phyloP scores from a whole-genome alignment of 345 rosid species.

The Sonneratia alba region DNA sequence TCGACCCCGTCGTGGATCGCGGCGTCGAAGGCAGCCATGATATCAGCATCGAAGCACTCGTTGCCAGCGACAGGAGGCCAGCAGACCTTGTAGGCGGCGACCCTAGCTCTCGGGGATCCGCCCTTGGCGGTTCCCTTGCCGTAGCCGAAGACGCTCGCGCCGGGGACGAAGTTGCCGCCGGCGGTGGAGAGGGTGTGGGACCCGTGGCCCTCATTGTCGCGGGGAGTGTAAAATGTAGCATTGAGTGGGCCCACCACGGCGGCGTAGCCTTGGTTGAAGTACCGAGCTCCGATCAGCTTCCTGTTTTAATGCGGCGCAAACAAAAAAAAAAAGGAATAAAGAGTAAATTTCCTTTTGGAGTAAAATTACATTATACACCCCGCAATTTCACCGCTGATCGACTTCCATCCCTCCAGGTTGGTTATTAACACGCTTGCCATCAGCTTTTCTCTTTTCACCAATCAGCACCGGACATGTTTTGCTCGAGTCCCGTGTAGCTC shows the following conservation, averaged over 20 bases:
- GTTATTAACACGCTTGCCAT: not conserved
- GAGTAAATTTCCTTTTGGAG: not conserved
- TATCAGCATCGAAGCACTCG: slow-evolving; percentile 68
- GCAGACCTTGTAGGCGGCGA: slow-evolving; percentile 86
- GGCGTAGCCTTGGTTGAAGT: slow-evolving; percentile 43
- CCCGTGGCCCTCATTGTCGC: slow-evolving; percentile 78
- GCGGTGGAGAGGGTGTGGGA: slow-evolving; percentile 89
- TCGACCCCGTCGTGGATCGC: slow-evolving; percentile 81
- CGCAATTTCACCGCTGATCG: not conserved
- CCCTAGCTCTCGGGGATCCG: slow-evolving; percentile 72
- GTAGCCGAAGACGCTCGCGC: slow-evolving; percentile 42
- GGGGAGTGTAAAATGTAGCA: slow-evolving; percentile 44
- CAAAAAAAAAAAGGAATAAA: not conserved
- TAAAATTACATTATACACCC: not conserved
- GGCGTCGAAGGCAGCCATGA: slow-evolving; percentile 54
- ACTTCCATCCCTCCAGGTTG: too few species aligned
- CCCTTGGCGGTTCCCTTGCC: slow-evolving; percentile 72
- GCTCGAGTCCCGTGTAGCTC: not conserved
- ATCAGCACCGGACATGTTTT: not conserved
- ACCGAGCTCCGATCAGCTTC: slow-evolving; percentile 66
- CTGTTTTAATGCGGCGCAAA: slow-evolving; percentile 15
- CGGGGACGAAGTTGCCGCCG: slow-evolving; percentile 47
- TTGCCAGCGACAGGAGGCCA: slow-evolving; percentile 36
- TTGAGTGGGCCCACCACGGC: slow-evolving; percentile 36
- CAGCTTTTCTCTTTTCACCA: not conserved